Base-by-base conservation (phyloP, 164 flowering plant species). In the Magnolia kwangsiensis region DNA sequence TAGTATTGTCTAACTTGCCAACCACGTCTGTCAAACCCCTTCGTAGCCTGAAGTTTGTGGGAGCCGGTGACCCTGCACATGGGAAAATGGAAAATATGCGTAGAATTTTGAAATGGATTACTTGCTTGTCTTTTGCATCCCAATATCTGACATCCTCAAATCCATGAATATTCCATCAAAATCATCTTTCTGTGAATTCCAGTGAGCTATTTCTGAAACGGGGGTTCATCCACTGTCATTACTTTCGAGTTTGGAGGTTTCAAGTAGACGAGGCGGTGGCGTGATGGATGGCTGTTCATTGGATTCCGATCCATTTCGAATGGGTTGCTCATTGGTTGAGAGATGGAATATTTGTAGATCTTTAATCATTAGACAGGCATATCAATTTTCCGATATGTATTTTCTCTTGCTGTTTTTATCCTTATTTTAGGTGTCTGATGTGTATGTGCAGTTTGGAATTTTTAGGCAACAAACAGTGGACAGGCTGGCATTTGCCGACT, bases 1-100 rank as follows among this genome's bases (percentile, higher is more conserved):
- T 65, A 49, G 51, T 73, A n/a, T 27, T 51, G 50, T 73, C 16
- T 59, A 31, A 3, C 67, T 50, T 59, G 68, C 75, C 37, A 24
- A 58, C 50, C 74, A 58, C 11, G n/a, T 9, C 16, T 31, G 24
- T 73, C 68, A 16, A 31, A 66, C 69, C 69, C 49, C 11, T 27
- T 18, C n/a, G 55, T 70, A 49, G 20, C 72, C 55, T 70, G 72
- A 45, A 7, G 51, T 29, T 24, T 64, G 72, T 31, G 16, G 51
- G 20, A 45, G 72, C 72, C 9, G 16, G 23, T 70, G 51, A 70
- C 55, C 9, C 61, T 9, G 61, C 45, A 16, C 61, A 55, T 55
- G 45, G 24, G 69, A 21, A 27, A 66, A 66, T 3, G 29, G 24
- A 66, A 7, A 11, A 9, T 13, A 66, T 66, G 37, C 1, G 13